Evolutionary conservation across 805 yeast genomes (phyloP), one percentile per base, ranked within the genome.

Genomic region (Ogataea neopini): DNA sequence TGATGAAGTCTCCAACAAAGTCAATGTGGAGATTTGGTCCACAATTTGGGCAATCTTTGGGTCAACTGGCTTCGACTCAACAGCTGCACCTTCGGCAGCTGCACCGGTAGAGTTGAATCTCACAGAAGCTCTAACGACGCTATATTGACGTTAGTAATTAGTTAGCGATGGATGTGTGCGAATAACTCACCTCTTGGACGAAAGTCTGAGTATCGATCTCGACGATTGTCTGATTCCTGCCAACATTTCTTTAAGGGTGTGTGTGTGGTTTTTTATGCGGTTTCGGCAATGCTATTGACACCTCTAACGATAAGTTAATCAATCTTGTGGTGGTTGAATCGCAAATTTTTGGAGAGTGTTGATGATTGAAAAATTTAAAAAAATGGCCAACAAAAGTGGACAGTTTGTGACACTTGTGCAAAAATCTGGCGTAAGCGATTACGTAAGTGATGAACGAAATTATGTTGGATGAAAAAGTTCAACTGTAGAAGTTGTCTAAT

Each of bases 1-100:
- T 23, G 84, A 69, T n/a, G 96, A 84, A 18, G 98, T 92, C 74
- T 94, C 99, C 64, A 91, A 76, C 48, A 94, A 78, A n/a, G 96
- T 90, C 67, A 94, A 79, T 59, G 86, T 80, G 44, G 97, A 82
- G 66, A 94, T 94, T 63, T 88, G 87, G 63, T 88, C 94, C 46
- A 94, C 99, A 59, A 94, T 91, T 46, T 81, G 70, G 39, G 84
- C 61, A 69, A 94, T 90, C 71, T 92, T 91, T 57, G 97, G 94
- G 69, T 87, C 94, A 48, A 87, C 92, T 50, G 83, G 75, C 13
- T 77, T 72, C 19, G 68, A 51, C 34, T 67, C 63, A 29, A 71
- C 49, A 15, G 48, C 48, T 17, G 56, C 32, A 7, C 44, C 43
- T 22, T 40, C 44, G 14, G 65, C 62, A 57, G 77, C 71, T 14